phyloP scores from a whole-genome alignment of 1,139 yeast genomes.

The Magnusiomyces sp. region DNA sequence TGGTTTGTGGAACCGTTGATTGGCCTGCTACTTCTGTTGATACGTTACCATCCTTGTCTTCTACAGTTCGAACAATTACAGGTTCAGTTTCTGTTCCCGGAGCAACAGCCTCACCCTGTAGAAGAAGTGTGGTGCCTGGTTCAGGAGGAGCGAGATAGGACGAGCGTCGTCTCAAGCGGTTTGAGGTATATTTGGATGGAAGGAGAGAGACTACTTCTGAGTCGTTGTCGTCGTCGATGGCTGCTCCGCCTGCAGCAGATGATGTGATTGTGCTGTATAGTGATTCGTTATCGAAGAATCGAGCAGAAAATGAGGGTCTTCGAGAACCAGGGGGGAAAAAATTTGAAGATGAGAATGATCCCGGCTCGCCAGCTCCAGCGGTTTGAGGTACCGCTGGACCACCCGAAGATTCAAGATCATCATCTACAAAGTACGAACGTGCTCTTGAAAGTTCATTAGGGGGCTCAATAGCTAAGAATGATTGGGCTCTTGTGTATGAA shows the following conservation, averaged over 20 bases:
- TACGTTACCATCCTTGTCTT: slow-evolving; percentile 64
- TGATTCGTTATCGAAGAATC: slow-evolving; percentile 16
- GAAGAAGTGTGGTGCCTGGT: slow-evolving; percentile 21
- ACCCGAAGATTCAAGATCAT: slow-evolving; percentile 13
- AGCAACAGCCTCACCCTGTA: slow-evolving; percentile 25
- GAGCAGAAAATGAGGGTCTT: slow-evolving; percentile 14
- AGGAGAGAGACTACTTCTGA: not conserved
- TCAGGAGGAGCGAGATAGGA: slow-evolving; percentile 18
- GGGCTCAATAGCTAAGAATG: slow-evolving; percentile 50
- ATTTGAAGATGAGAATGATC: no score
- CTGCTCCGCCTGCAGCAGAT: not conserved
- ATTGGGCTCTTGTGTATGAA: slow-evolving; percentile 69
- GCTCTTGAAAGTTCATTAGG: slow-evolving; percentile 33
- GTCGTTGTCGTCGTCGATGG: not conserved
- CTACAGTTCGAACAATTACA: slow-evolving; percentile 54
- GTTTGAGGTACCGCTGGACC: slow-evolving; percentile 6
- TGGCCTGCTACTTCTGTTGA: slow-evolving; percentile 72
- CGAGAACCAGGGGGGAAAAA: no score
- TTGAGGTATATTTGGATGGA: not conserved
- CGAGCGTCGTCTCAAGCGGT: slow-evolving; percentile 19
- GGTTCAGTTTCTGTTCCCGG: slow-evolving; percentile 44
- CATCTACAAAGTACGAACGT: slow-evolving; percentile 41
- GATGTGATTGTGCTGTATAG: slow-evolving; percentile 1
- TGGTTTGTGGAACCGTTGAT: slow-evolving; percentile 81
- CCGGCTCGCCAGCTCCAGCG: slow-evolving; percentile 7